These are phyloP conservation scores for Tagetes patula DNA, from an alignment of 129 eudicot genomes.

Conservation along the genomic window DNA sequence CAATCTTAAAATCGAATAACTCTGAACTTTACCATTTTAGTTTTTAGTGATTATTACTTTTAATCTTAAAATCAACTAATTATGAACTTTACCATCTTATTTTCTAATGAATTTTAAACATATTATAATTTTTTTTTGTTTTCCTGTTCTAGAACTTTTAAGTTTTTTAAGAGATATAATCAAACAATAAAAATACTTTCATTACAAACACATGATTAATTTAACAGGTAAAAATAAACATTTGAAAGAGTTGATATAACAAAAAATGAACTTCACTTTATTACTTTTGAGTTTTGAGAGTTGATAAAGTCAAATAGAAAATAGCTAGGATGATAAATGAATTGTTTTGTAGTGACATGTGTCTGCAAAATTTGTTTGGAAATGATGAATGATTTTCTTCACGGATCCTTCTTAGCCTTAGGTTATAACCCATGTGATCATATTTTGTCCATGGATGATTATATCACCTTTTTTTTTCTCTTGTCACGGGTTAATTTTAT, in stretches of 20 bases:
- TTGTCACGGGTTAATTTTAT: constrained; percentile 27
- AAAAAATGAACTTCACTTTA: not conserved
- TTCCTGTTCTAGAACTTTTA: not conserved
- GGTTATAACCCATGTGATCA: constrained; percentile 32
- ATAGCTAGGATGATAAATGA: constrained; percentile 11
- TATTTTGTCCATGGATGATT: constrained; percentile 36
- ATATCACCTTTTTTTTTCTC: constrained; percentile 12
- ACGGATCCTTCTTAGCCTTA: constrained; percentile 26
- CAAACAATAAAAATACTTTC: not conserved
- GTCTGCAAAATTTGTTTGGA: constrained; percentile 20
- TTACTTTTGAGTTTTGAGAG: not conserved
- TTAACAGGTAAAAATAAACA: not conserved
- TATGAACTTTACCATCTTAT: too few relatives aligned
- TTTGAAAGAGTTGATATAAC: not conserved
- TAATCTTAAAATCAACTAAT: too few relatives aligned
- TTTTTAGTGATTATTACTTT: too few relatives aligned
- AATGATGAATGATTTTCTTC: constrained; percentile 29
- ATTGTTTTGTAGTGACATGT: constrained; percentile 23
- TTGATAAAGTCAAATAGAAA: constrained; percentile 14
- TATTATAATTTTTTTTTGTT: not conserved
- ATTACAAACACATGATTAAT: not conserved
- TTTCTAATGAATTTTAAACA: too few relatives aligned
- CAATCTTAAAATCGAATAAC: too few relatives aligned
- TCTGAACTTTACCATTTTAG: too few relatives aligned
- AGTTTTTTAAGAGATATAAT: too few relatives aligned